Evolutionary conservation across 306 rosid species (phyloP).

Genomic region (Delonix regia): DNA sequence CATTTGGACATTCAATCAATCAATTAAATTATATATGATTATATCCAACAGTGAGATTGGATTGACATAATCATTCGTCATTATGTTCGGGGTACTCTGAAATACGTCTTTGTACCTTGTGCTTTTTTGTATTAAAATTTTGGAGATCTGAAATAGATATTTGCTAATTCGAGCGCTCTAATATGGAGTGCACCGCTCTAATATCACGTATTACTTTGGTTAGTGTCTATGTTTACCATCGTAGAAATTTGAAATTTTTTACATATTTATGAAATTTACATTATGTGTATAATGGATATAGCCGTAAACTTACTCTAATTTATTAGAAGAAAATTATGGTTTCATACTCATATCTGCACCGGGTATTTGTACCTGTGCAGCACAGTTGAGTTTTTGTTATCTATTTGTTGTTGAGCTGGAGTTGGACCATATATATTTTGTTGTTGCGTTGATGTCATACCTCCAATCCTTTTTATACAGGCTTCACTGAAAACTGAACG

Average conservation of each 20-base stretch:
- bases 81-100: neutral
- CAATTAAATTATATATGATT: neutral
- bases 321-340: neutral
- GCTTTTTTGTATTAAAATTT: too few species aligned
- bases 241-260: too few species aligned
- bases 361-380: neutral
- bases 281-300: too few species aligned
- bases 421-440: neutral
- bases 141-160: too few species aligned
- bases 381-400: neutral
- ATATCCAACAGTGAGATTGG: neutral
- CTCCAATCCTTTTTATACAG: slow-evolving; percentile 38
- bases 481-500: slow-evolving; percentile 78
- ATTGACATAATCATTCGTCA: neutral
- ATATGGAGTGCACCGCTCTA: neutral
- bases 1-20: neutral
- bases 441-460: neutral
- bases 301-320: too few species aligned
- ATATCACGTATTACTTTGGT: too few species aligned
- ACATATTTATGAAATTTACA: too few species aligned
- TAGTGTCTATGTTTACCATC: too few species aligned
- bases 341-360: neutral
- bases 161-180: too few species aligned
- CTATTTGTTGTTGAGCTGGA: neutral
- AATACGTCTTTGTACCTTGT: too few species aligned